phyloP scores from a whole-genome alignment of 2,329 filamentous ascomycete species.

The Talaromyces sp. region DNA sequence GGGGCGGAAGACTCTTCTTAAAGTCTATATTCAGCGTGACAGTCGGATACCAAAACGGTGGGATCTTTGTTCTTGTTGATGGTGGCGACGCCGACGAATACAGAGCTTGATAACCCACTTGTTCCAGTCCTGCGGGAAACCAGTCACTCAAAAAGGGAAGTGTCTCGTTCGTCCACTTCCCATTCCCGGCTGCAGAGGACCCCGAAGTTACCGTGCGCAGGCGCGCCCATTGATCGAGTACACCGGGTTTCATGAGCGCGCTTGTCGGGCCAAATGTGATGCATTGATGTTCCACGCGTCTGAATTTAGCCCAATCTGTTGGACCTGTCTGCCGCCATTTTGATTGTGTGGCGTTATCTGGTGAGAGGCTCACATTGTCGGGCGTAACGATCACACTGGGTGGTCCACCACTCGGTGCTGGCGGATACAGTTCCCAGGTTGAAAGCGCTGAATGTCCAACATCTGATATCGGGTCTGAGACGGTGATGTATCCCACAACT shows the following conservation, averaged over 20 bases:
- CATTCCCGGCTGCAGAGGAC: slow-evolving; percentile 20
- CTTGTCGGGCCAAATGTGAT: slow-evolving; percentile 44
- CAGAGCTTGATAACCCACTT: slow-evolving; percentile 24
- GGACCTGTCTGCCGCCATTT: slow-evolving; percentile 10
- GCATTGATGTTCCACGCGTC: slow-evolving; percentile 51
- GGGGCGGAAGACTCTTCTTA: slow-evolving; percentile 66
- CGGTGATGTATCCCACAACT: slow-evolving; percentile 63
- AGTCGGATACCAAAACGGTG: slow-evolving; percentile 70
- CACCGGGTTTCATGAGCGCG: slow-evolving; percentile 20
- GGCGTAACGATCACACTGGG: slow-evolving; percentile 24
- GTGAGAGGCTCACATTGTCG: slow-evolving; percentile 4
- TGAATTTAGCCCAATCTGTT: slow-evolving; percentile 33
- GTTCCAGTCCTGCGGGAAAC: slow-evolving; percentile 57
- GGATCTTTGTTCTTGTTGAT: slow-evolving; percentile 14
- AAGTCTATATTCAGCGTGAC: slow-evolving; percentile 71
- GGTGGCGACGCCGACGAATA: slow-evolving; percentile 26
- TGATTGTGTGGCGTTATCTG: not conserved
- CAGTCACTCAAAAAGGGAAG: slow-evolving; percentile 67
- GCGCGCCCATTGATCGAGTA: slow-evolving; percentile 65
- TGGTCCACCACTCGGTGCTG: slow-evolving; percentile 34
- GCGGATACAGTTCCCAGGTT: slow-evolving; percentile 51
- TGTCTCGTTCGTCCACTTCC: slow-evolving; percentile 59
- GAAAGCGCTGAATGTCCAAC: slow-evolving; percentile 56
- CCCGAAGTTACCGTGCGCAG: slow-evolving; percentile 46
- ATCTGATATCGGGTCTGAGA: slow-evolving; percentile 60